These are phyloP conservation scores for Zygosaccharomyces rouxii DNA, from an alignment of 805 yeast species.

Conservation along the genomic window DNA sequence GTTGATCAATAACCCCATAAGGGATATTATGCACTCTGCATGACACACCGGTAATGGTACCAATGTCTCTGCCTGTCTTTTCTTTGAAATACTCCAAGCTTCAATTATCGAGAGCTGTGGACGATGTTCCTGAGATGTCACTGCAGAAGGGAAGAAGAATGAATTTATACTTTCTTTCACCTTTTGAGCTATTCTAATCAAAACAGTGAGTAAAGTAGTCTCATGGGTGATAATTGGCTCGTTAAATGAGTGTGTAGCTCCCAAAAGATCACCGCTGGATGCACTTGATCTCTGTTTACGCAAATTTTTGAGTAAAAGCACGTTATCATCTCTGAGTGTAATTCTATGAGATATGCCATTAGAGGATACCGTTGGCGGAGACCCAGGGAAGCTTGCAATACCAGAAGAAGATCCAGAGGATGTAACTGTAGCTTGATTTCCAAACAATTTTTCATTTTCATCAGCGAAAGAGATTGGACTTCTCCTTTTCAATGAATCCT, in stretches of 20 bases:
- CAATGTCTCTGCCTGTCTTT: constrained; percentile 56
- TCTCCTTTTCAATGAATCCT: constrained; percentile 9
- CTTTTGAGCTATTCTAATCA: constrained; percentile 12
- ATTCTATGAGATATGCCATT: constrained; percentile 20
- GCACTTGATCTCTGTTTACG: constrained; percentile 6
- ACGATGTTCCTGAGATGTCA: constrained; percentile 11
- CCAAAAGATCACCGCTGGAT: constrained; percentile 1
- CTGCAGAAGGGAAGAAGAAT: constrained; percentile 29
- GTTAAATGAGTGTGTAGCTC: constrained; percentile 19
- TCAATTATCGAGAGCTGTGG: constrained; percentile 26
- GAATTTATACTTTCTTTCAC: constrained; percentile 11
- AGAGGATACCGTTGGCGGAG: constrained; percentile 11
- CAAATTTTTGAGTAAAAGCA: constrained; percentile 15
- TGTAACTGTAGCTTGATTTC: constrained; percentile 30
- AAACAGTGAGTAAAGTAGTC: constrained; percentile 20
- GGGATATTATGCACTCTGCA: constrained; percentile 56
- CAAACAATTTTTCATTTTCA: constrained; percentile 31
- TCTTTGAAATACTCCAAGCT: constrained; percentile 29
- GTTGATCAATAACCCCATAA: constrained; percentile 46
- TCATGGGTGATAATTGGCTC: constrained; percentile 28
- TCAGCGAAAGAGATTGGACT: constrained; percentile 5
- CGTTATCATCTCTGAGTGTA: constrained; percentile 23
- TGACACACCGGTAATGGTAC: constrained; percentile 63
- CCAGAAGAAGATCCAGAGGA: constrained; percentile 11
- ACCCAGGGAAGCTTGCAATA: constrained; percentile 17